Conservation (phyloP, 148 eudicot genomes). For the Chenopodium suecicum region DNA sequence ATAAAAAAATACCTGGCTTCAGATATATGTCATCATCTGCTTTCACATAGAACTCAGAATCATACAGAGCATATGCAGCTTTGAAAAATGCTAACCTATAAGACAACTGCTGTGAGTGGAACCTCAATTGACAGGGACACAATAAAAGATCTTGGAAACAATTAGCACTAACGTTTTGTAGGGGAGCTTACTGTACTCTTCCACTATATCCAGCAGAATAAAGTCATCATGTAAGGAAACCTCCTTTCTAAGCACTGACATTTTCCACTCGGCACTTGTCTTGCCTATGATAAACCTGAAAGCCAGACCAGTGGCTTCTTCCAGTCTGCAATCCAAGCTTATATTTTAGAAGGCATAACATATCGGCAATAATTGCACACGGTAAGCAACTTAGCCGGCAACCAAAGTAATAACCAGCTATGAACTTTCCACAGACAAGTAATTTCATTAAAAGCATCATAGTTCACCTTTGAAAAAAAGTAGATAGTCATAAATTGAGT, state of each 20-base stretch:
- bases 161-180: conserved; percentile 89
- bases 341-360: conserved; percentile 7
- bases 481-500: background rate
- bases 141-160: conserved; percentile 5
- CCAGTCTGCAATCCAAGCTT: conserved; percentile 54
- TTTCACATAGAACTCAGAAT: conserved; percentile 91
- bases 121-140: conserved; percentile 11
- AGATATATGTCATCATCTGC: conserved; percentile 94
- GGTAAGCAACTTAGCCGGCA: background rate
- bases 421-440: background rate
- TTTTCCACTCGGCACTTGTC: conserved; percentile 64
- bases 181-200: conserved; percentile 95
- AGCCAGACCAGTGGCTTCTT: conserved; percentile 94
- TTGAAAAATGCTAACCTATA: conserved; percentile 89
- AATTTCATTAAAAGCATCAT: background rate
- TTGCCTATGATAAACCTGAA: conserved; percentile 90
- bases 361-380: background rate
- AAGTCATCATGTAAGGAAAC: conserved; percentile 80
- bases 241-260: conserved; percentile 79
- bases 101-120: conserved; percentile 20
- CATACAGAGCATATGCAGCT: conserved; percentile 82
- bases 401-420: background rate
- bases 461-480: background rate
- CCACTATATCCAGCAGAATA: conserved; percentile 79
- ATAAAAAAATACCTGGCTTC: conserved; percentile 61